Evolutionary conservation across 2,329 filamentous ascomycete species (phyloP).

Genomic region (Colletotrichum plurivorum): DNA sequence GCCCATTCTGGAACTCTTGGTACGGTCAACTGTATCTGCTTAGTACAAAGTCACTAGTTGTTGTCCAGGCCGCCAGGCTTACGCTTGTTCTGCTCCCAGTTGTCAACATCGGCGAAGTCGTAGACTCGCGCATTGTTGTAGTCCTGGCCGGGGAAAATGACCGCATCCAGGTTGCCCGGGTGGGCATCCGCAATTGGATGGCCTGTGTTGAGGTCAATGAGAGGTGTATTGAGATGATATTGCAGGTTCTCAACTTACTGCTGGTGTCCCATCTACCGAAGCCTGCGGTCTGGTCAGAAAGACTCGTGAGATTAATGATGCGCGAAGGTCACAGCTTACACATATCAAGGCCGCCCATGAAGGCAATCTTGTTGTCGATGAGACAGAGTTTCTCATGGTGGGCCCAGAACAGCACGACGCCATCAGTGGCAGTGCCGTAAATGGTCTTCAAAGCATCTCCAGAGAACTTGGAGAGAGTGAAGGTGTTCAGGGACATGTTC

Average conservation of each 20-base stretch:
- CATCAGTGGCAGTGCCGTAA: conserved; percentile 82
- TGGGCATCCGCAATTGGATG: conserved; percentile 90
- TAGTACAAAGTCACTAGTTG: not conserved
- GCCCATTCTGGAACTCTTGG: conserved; percentile 86
- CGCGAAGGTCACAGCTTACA: conserved; percentile 61
- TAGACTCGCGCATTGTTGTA: conserved; percentile 91
- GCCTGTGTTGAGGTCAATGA: conserved; percentile 49
- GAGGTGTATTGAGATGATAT: not conserved
- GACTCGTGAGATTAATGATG: not conserved
- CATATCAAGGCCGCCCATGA: conserved; percentile 93
- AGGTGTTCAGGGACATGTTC: conserved; percentile 60
- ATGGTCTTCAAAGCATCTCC: conserved; percentile 81
- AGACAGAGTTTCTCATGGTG: conserved; percentile 94
- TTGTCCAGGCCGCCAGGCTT: conserved; percentile 41
- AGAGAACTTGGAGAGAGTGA: conserved; percentile 75
- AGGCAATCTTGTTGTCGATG: conserved; percentile 82
- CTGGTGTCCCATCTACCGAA: conserved; percentile 93
- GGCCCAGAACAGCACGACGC: conserved; percentile 90
- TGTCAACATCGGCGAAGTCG: conserved; percentile 82
- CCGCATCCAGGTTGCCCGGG: conserved; percentile 80
- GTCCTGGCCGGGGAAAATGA: conserved; percentile 90
- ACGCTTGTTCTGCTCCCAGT: conserved; percentile 88
- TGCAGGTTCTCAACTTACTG: conserved; percentile 56
- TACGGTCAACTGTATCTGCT: conserved; percentile 74
- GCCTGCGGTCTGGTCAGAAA: conserved; percentile 56